Evolutionary conservation across 306 rosid genomes (phyloP).

Genomic region (Prunus davidiana): DNA sequence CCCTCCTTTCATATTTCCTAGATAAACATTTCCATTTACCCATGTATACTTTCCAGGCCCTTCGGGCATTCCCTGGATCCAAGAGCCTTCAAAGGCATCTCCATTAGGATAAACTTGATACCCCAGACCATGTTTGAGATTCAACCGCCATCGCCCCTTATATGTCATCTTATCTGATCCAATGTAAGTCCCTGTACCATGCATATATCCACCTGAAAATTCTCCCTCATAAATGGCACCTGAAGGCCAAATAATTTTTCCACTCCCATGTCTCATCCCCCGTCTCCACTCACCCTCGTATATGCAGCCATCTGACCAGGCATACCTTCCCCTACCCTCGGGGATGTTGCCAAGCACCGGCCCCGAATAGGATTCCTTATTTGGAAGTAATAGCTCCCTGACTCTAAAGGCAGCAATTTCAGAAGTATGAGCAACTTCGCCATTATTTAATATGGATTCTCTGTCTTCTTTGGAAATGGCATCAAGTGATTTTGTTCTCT

Average conservation of each 20-base stretch:
- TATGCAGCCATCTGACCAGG: slow-evolving; percentile 85
- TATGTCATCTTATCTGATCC: slow-evolving; percentile 58
- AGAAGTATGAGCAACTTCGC: slow-evolving; percentile 49
- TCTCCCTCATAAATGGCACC: slow-evolving; percentile 84
- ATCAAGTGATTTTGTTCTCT: slow-evolving; percentile 83
- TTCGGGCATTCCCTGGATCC: slow-evolving; percentile 94
- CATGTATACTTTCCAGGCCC: slow-evolving; percentile 97
- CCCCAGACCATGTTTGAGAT: slow-evolving; percentile 91
- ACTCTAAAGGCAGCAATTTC: slow-evolving; percentile 68
- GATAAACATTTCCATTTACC: slow-evolving; percentile 83
- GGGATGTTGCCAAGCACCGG: slow-evolving; percentile 74
- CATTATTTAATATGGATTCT: slow-evolving; percentile 37
- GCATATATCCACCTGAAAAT: slow-evolving; percentile 85
- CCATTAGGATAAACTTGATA: slow-evolving; percentile 86
- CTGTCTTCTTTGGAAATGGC: slow-evolving; percentile 38
- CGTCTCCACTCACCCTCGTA: slow-evolving; percentile 97
- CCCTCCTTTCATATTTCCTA: slow-evolving; percentile 96
- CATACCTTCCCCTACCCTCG: slow-evolving; percentile 80
- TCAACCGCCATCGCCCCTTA: slow-evolving; percentile 92
- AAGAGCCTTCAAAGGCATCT: slow-evolving; percentile 89
- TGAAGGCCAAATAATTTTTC: slow-evolving; percentile 68
- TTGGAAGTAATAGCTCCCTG: slow-evolving; percentile 61
- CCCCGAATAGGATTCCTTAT: slow-evolving; percentile 75
- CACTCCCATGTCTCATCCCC: slow-evolving; percentile 89
- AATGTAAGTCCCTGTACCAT: slow-evolving; percentile 74